These are phyloP conservation scores for Blastocrithidia nonstop DNA, from an alignment of 208 protist genomes.

Conservation along the genomic window DNA sequence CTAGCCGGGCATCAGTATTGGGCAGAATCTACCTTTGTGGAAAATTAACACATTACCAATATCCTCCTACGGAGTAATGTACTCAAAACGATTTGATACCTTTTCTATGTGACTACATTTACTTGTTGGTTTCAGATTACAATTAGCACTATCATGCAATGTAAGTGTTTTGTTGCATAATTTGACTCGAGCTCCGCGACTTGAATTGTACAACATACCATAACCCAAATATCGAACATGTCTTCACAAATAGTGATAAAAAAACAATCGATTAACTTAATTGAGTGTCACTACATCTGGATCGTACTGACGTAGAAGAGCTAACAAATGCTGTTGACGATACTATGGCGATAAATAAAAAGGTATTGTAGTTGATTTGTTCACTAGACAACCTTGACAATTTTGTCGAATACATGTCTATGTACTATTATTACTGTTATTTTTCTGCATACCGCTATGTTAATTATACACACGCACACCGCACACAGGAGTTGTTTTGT, in stretches of 20 bases:
- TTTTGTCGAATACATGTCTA: no score
- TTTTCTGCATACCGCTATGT: no score
- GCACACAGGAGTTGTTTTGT: no score
- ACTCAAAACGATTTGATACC: slow-evolving; percentile 2
- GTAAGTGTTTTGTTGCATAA: slow-evolving; percentile 7
- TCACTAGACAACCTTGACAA: no score
- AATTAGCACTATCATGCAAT: neutral
- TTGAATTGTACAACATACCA: slow-evolving; percentile 65
- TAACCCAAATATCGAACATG: slow-evolving; percentile 67
- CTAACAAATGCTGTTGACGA: slow-evolving; percentile 38
- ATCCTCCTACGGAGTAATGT: slow-evolving; percentile 42
- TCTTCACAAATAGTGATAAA: slow-evolving; percentile 40
- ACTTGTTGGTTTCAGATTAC: neutral
- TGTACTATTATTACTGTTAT: no score
- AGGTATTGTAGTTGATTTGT: slow-evolving; percentile 27
- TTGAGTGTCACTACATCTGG: slow-evolving; percentile 69
- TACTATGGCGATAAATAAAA: slow-evolving; percentile 44
- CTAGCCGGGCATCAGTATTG: slow-evolving; percentile 54
- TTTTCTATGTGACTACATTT: neutral
- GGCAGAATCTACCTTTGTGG: slow-evolving; percentile 76
- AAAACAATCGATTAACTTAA: slow-evolving; percentile 63
- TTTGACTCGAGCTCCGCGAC: slow-evolving; percentile 36
- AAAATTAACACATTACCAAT: slow-evolving; percentile 79
- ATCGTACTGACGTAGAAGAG: slow-evolving; percentile 48
- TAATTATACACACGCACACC: no score